Evolutionary conservation across 257 asterid species (phyloP).

Genomic region (Nicotiana obtusifolia): DNA sequence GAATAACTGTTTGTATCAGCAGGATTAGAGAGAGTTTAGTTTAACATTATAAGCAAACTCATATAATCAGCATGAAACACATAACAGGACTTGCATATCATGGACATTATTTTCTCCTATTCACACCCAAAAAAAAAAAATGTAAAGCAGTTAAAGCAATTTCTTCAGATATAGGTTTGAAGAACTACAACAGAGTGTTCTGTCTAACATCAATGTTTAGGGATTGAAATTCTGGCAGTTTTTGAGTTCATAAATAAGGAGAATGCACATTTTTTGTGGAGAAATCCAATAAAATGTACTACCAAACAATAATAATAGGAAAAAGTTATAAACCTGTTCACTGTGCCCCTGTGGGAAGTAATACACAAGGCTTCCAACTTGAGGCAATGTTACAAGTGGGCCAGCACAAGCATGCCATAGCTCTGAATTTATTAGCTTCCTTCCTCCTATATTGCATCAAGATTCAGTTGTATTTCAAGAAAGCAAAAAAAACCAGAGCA

Average conservation of each 20-base stretch:
- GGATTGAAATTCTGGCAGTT: neutral
- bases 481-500: neutral
- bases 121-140: neutral
- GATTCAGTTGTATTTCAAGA: neutral
- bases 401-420: slow-evolving; percentile 95
- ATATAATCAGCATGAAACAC: neutral
- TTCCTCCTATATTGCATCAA: slow-evolving; percentile 35
- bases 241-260: neutral
- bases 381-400: slow-evolving; percentile 79
- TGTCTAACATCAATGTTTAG: neutral
- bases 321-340: slow-evolving; percentile 52
- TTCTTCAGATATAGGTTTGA: neutral
- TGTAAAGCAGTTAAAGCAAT: neutral
- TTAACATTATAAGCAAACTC: neutral
- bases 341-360: slow-evolving; percentile 91
- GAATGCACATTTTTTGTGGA: neutral
- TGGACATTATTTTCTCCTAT: neutral
- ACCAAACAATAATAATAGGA: neutral
- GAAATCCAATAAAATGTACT: neutral
- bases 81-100: neutral
- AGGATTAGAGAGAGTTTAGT: neutral
- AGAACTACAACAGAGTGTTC: neutral
- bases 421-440: slow-evolving; percentile 65
- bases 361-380: slow-evolving; percentile 79
- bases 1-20: neutral